phyloP scores from a whole-genome alignment of 2,329 filamentous ascomycete species.

The Fusarium pseudocircinatum region DNA sequence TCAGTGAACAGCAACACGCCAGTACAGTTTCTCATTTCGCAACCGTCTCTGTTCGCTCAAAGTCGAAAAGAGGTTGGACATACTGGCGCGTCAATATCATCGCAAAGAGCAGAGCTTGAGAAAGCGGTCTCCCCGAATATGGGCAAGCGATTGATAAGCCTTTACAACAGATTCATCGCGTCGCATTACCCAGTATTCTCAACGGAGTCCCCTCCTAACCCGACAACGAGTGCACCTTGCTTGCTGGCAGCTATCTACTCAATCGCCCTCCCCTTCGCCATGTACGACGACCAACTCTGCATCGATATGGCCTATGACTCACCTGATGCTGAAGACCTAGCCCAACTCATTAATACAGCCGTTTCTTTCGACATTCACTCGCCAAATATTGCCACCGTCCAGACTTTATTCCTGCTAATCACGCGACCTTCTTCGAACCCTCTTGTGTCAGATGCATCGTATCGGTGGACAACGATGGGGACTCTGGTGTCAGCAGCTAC shows the following conservation, averaged over 20 bases:
- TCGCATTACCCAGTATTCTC: neutral
- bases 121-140: neutral
- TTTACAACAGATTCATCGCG: neutral
- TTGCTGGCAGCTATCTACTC: neutral
- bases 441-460: neutral
- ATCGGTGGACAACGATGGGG: neutral
- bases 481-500: neutral
- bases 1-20: neutral
- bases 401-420: neutral
- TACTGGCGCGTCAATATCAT: neutral
- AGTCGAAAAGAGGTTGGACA: neutral
- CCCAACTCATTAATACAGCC: neutral
- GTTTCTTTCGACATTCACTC: neutral
- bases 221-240: neutral
- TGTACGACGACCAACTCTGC: constrained; percentile 3
- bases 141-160: neutral
- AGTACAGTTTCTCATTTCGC: neutral
- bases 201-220: neutral
- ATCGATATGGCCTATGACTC: constrained; percentile 8
- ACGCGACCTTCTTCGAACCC: neutral
- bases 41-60: neutral
- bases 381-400: neutral
- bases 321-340: neutral
- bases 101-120: neutral
- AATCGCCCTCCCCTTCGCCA: neutral